These are phyloP conservation scores for Entrophospora sp. DNA, from an alignment of 192 early-diverging fungal species.

Conservation along the genomic window DNA sequence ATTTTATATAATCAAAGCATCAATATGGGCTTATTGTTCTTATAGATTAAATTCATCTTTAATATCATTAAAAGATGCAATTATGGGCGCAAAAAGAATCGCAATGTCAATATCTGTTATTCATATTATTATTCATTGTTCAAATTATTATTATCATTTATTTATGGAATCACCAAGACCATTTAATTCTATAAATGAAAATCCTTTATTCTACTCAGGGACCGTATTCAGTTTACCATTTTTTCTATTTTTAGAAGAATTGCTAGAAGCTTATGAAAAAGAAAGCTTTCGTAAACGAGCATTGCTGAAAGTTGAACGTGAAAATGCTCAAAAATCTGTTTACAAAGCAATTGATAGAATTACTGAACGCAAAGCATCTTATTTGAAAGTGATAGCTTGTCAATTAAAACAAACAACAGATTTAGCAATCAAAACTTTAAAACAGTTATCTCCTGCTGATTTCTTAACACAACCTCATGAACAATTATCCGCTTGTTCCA, in stretches of 20 bases:
- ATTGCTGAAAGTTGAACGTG: slow-evolving; percentile 1
- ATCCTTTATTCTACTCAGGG: background rate
- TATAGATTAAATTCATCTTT: background rate
- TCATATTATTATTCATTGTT: background rate
- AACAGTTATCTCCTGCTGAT: slow-evolving; percentile 40
- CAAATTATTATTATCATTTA: background rate
- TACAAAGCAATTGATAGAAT: slow-evolving; percentile 12
- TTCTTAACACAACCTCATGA: slow-evolving; percentile 40
- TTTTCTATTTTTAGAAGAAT: background rate
- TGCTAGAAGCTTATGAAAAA: slow-evolving; percentile 4
- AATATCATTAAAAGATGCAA: background rate
- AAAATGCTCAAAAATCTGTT: background rate
- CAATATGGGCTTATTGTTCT: background rate
- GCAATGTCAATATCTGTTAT: background rate
- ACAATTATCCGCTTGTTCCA: slow-evolving; percentile 44
- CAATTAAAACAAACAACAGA: slow-evolving; percentile 23
- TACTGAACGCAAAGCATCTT: slow-evolving; percentile 1
- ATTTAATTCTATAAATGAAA: background rate
- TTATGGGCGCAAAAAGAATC: background rate
- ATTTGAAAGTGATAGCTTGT: background rate
- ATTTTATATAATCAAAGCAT: background rate
- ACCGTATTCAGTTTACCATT: background rate
- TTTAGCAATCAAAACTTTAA: slow-evolving; percentile 37
- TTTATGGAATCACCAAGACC: background rate
- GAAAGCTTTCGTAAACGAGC: slow-evolving; percentile 8